Percentiles rank a stretch among this genome's conserved stretches.
Conservation (phyloP, 768 basidiomycete genomes). For the Pholiota conissans region DNA sequence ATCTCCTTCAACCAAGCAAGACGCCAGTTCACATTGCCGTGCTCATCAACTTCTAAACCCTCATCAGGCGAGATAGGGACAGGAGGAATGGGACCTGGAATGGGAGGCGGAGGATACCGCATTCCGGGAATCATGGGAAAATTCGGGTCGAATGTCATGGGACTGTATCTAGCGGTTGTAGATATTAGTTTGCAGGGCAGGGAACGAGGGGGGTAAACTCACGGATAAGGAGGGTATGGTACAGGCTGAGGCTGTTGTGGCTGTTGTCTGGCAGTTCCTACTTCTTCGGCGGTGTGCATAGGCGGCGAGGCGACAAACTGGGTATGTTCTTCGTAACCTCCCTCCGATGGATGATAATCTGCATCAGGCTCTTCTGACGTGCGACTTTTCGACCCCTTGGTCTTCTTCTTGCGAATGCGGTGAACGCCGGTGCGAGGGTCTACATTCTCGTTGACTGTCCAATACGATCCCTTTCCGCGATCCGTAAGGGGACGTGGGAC, state of each 20-base stretch:
- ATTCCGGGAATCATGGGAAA: conserved; percentile 69
- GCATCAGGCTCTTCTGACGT: conserved; percentile 61
- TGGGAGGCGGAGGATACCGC: conserved; percentile 55
- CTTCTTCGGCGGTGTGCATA: conserved; percentile 61
- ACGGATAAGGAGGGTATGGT: conserved; percentile 65
- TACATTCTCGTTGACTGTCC: conserved; percentile 90
- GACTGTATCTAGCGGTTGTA: conserved; percentile 17
- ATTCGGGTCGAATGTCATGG: conserved; percentile 68
- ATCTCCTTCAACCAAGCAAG: conserved; percentile 81
- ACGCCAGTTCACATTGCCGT: conserved; percentile 81
- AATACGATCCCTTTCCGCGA: conserved; percentile 88
- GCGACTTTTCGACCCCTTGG: conserved; percentile 51
- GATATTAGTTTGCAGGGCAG: not conserved
- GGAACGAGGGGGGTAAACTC: conserved; percentile 28
- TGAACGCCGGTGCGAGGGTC: conserved; percentile 90
- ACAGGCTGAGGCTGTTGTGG: conserved; percentile 33
- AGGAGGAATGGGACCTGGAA: conserved; percentile 53
- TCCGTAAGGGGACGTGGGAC: conserved; percentile 90
- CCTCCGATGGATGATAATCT: conserved; percentile 61
- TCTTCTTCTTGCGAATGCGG: conserved; percentile 85
- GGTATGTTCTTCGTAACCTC: conserved; percentile 52
- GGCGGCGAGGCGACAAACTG: conserved; percentile 57
- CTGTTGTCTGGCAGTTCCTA: conserved; percentile 57
- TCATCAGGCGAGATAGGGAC: conserved; percentile 68
- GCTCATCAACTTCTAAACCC: conserved; percentile 69